Conservation (phyloP, 805 yeast species). For the Kodamaea kaohsiungensis region DNA sequence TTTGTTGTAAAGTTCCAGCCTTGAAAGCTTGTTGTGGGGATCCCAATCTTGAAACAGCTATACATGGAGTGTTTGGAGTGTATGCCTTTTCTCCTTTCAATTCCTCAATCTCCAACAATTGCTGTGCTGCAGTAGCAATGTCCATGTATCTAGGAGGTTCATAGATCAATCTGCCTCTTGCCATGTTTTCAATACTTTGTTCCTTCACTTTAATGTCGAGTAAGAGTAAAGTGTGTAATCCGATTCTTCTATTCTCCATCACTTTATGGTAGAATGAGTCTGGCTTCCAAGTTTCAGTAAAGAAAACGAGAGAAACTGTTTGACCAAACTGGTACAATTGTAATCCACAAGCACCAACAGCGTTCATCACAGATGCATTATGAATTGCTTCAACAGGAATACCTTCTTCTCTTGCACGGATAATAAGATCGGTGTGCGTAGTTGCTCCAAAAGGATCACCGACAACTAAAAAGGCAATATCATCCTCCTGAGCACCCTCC, state of each 20-base stretch:
- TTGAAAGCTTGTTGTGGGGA: constrained; percentile 79
- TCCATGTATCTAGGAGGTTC: constrained; percentile 98
- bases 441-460: constrained; percentile 99
- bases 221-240: constrained; percentile 85
- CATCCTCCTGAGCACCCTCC: constrained; percentile 73
- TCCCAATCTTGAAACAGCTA: constrained; percentile 90
- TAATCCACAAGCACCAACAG: constrained; percentile 96
- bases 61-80: constrained; percentile 86
- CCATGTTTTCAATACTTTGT: constrained; percentile 91
- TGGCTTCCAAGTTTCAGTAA: constrained; percentile 95
- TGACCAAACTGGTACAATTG: constrained; percentile 96
- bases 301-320: constrained; percentile 94
- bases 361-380: constrained; percentile 97
- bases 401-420: constrained; percentile 83
- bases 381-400: constrained; percentile 83
- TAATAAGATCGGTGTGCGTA: constrained; percentile 91
- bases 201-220: constrained; percentile 96
- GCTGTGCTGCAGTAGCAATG: constrained; percentile 85
- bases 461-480: constrained; percentile 91
- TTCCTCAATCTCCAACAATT: constrained; percentile 86
- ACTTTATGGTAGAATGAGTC: constrained; percentile 91
- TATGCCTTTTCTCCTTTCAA: constrained; percentile 74
- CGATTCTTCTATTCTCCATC: constrained; percentile 85
- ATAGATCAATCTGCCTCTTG: constrained; percentile 85
- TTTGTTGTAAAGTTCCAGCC: constrained; percentile 79